Base-by-base conservation (phyloP, 495 filamentous ascomycete species). In the Aspergillus egyptiacus region DNA sequence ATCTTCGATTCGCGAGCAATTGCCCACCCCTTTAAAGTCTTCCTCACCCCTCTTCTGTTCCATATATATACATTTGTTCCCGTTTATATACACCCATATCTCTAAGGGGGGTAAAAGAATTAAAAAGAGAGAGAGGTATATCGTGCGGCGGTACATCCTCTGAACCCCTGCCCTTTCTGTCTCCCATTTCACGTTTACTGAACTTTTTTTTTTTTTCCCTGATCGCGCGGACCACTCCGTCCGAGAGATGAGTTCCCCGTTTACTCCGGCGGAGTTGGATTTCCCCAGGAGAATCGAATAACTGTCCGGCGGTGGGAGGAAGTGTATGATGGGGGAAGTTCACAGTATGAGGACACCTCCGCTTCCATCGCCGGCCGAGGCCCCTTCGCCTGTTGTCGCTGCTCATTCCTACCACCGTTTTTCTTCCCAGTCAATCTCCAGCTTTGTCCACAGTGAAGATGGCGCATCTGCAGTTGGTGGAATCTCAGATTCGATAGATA, bases 361-460 rank as follows among this genome's bases (percentile, higher is more conserved):
- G 54, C 64, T 68, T 53, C 64, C 68, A 56, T 72, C 69, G 58
- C 68, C 66, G 53, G 64, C 68, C 44, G 64, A 67, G 58, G 68
- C 68, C 24, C 58, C 62, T 45, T 63, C 67, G 43, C 51, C 66
- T 43, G 45, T 60, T 42, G 58, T 59, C 46, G 49, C 60, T 13
- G 42, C 60, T 22, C 62, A 59, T 23, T 57, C 67, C 50, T 60
- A 65, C 38, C 55, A 59, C 43, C 37, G 53, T 52, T 56, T 55
- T 31, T 56, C 57, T 27, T 53, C 63, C 28, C 62, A 62, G 37
- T 61, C 65, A 24, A 50, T 60, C 18, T 51, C 57, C 27, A 49
- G 45, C 25, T 55, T 56, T 51, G 38, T 56, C 34, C 39, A 46
- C 18, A 51, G 48, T 40, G 47, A 56, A 19, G 51, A 58, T 34